Evolutionary conservation across 768 basidiomycete genomes (phyloP).

Genomic region (Pulveroboletus sp.): DNA sequence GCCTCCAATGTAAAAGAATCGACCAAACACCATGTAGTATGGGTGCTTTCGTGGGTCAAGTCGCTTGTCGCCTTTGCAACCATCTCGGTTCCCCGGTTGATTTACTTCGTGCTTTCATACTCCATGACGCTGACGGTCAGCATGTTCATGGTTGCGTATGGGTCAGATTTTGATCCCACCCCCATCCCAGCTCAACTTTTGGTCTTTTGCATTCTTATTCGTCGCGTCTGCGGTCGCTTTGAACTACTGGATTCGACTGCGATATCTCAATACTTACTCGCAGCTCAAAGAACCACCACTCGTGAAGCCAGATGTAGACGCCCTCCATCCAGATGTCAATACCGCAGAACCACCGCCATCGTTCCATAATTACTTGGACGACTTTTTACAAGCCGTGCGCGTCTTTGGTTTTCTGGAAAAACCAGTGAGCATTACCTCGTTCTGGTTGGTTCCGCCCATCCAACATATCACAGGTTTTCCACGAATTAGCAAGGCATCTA

Average conservation of each 20-base stretch:
- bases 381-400: conserved; percentile 93
- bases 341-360: conserved; percentile 66
- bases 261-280: conserved; percentile 72
- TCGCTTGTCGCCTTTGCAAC: conserved; percentile 75
- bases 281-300: conserved; percentile 80
- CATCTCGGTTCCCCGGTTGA: conserved; percentile 75
- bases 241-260: conserved; percentile 84
- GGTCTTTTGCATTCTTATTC: conserved; percentile 83
- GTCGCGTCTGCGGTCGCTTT: conserved; percentile 60
- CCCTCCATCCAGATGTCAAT: conserved; percentile 91
- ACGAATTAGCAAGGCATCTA: conserved; percentile 93
- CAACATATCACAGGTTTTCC: conserved; percentile 67
- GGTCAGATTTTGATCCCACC: conserved; percentile 1
- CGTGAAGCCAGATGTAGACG: conserved; percentile 78
- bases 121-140: conserved; percentile 86
- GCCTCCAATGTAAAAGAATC: not conserved
- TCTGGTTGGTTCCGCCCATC: not conserved
- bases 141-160: conserved; percentile 1
- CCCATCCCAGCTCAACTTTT: conserved; percentile 74
- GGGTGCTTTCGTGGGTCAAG: conserved; percentile 78
- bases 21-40: conserved; percentile 47
- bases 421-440: conserved; percentile 55
- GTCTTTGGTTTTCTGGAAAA: conserved; percentile 98
- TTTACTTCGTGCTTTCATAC: conserved; percentile 78
- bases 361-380: conserved; percentile 96